Percentiles rank a stretch among this genome's conserved stretches.
These are phyloP conservation scores for Saxophila tyrrhenica DNA, from an alignment of 495 filamentous ascomycete genomes.

Conservation along the genomic window DNA sequence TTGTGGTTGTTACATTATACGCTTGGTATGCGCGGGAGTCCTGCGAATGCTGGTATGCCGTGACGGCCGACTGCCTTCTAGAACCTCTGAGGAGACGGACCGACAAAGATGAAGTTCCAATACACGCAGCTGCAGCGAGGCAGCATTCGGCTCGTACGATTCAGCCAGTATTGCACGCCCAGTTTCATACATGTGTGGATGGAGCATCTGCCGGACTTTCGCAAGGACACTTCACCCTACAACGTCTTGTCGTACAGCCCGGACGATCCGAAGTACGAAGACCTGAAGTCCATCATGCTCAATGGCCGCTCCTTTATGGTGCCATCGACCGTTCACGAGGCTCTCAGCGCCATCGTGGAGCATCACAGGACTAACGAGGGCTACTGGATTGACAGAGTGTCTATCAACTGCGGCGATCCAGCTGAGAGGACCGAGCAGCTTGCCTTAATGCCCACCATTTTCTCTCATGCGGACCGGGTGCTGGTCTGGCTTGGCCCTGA, in stretches of 20 bases:
- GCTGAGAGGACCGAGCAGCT: background rate
- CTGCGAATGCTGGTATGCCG: background rate
- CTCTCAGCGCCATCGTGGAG: background rate
- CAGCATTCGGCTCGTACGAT: background rate
- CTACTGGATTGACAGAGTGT: background rate
- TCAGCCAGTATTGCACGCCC: background rate
- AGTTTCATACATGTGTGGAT: background rate
- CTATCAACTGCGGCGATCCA: background rate
- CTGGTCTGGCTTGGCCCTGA: background rate
- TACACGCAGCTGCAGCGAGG: background rate
- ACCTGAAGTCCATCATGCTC: background rate
- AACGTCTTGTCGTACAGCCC: background rate
- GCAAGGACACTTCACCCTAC: background rate
- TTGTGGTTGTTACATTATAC: background rate
- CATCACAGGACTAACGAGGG: background rate
- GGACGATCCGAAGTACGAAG: background rate
- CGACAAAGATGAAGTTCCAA: constrained; percentile 1
- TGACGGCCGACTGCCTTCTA: background rate
- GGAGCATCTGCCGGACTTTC: background rate
- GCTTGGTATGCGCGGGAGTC: background rate
- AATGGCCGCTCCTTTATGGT: background rate
- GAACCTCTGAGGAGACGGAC: too few relatives aligned
- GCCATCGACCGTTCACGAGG: background rate
- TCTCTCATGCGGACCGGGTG: background rate
- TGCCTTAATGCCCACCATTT: background rate